phyloP scores from a whole-genome alignment of 768 basidiomycete genomes.

The Pleurotus sapidus region DNA sequence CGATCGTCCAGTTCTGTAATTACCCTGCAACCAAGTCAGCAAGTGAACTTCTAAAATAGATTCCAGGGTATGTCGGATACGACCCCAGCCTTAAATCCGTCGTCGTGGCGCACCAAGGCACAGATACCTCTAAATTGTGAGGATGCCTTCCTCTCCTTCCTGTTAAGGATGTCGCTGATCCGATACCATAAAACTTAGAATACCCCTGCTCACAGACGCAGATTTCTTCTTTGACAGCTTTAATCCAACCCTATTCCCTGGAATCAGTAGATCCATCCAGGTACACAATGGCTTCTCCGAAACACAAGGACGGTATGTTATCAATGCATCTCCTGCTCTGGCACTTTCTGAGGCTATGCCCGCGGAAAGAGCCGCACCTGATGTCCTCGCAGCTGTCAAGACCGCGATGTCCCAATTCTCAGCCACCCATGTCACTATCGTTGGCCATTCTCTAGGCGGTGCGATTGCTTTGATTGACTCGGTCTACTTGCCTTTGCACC shows the following conservation, averaged over 20 bases:
- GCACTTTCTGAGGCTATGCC: neutral
- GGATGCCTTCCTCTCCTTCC: slow-evolving; percentile 8
- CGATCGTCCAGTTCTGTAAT: slow-evolving; percentile 35
- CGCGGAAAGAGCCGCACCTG: slow-evolving; percentile 34
- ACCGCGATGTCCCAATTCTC: slow-evolving; percentile 28
- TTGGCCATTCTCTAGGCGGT: slow-evolving; percentile 52
- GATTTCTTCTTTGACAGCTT: slow-evolving; percentile 28
- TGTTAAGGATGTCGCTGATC: neutral
- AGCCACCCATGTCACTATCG: slow-evolving; percentile 36
- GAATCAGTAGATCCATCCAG: slow-evolving; percentile 34
- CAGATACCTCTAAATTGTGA: slow-evolving; percentile 33
- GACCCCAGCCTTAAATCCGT: slow-evolving; percentile 29
- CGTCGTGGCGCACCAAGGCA: slow-evolving; percentile 43
- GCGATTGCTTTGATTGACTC: slow-evolving; percentile 55
- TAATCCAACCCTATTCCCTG: slow-evolving; percentile 42
- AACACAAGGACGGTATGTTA: slow-evolving; percentile 36
- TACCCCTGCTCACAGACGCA: slow-evolving; percentile 35
- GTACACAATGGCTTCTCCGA: slow-evolving; percentile 44
- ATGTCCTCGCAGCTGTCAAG: slow-evolving; percentile 39
- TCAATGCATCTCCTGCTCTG: neutral
- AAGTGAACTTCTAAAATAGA: neutral
- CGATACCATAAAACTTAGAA: slow-evolving; percentile 16
- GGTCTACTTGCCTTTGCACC: slow-evolving; percentile 51
- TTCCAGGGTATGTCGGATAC: slow-evolving; percentile 25
- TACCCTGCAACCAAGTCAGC: neutral